phyloP scores from a whole-genome alignment of 176 grass and related monocot genomes.

The Paspalum vaginatum region DNA sequence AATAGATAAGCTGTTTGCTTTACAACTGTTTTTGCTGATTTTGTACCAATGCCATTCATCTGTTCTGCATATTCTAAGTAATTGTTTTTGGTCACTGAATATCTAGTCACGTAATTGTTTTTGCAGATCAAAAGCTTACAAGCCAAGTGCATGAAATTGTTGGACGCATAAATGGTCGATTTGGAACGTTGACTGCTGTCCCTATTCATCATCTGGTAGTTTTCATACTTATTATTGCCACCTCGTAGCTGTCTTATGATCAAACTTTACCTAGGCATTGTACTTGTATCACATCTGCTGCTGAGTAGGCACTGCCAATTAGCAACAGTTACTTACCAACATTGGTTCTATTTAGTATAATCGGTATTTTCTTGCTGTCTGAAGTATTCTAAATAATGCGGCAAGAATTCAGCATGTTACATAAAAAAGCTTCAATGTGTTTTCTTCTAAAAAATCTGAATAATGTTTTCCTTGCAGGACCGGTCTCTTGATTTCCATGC shows the following conservation, averaged over 20 bases:
- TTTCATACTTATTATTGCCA: conserved; percentile 3
- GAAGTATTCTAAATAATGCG: neutral
- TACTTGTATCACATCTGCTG: neutral
- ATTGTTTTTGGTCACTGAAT: conserved; percentile 7
- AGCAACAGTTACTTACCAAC: neutral
- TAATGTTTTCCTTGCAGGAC: conserved; percentile 64
- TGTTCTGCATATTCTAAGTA: neutral
- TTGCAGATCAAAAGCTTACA: conserved; percentile 96
- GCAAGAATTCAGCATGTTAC: neutral
- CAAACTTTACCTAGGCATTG: neutral
- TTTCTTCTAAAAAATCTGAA: conserved; percentile 31
- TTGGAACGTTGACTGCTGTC: conserved; percentile 95
- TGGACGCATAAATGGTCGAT: conserved; percentile 97
- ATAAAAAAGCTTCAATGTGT: neutral
- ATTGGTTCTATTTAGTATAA: neutral
- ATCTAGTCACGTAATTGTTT: conserved; percentile 12
- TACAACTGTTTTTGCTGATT: neutral
- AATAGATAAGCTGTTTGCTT: conserved; percentile 5
- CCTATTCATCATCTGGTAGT: conserved; percentile 98
- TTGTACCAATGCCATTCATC: neutral
- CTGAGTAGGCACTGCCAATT: conserved; percentile 4
- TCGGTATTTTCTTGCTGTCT: neutral
- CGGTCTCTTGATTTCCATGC: conserved; percentile 95
- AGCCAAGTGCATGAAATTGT: conserved; percentile 99
- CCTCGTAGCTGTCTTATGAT: neutral